These are phyloP conservation scores for Nannochloropsis gaditana DNA, from an alignment of 108 stramenopile genomes.

Conservation along the genomic window DNA sequence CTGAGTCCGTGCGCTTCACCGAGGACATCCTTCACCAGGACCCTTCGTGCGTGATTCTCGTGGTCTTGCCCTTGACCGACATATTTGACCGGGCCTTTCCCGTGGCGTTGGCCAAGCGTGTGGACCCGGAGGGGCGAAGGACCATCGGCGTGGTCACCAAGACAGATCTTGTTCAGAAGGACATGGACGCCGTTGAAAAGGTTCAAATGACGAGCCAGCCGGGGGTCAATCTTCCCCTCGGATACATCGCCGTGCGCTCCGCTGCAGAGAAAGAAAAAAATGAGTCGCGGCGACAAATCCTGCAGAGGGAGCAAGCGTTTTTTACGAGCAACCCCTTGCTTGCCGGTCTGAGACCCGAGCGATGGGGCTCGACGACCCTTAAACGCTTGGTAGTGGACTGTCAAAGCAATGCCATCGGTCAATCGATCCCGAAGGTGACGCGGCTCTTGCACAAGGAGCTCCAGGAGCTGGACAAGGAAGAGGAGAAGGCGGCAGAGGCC, in stretches of 20 bases:
- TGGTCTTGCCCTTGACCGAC: not conserved
- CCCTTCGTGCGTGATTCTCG: not conserved
- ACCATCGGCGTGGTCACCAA: conserved; percentile 35
- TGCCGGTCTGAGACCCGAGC: not conserved
- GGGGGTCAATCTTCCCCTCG: not conserved
- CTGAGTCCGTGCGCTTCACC: not conserved
- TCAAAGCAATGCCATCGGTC: conserved; percentile 8
- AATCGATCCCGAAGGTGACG: not conserved
- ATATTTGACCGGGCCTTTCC: conserved; percentile 13
- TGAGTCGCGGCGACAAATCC: not conserved
- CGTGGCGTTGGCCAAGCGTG: conserved; percentile 17
- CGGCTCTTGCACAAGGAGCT: not conserved
- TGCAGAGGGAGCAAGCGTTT: not conserved
- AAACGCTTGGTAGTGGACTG: not conserved
- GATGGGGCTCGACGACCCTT: not conserved
- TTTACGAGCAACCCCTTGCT: not conserved
- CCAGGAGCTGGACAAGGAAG: not conserved
- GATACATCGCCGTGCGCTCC: conserved; percentile 5
- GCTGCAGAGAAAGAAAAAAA: not conserved
- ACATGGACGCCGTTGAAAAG: not conserved
- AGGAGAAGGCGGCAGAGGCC: conserved; percentile 1
- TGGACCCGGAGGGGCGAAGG: conserved; percentile 20
- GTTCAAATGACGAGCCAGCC: not conserved
- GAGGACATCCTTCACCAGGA: not conserved
- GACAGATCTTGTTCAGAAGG: conserved; percentile 22